Conservation (phyloP, 2,329 filamentous ascomycete genomes). For the Alternaria novae-zelandiae region DNA sequence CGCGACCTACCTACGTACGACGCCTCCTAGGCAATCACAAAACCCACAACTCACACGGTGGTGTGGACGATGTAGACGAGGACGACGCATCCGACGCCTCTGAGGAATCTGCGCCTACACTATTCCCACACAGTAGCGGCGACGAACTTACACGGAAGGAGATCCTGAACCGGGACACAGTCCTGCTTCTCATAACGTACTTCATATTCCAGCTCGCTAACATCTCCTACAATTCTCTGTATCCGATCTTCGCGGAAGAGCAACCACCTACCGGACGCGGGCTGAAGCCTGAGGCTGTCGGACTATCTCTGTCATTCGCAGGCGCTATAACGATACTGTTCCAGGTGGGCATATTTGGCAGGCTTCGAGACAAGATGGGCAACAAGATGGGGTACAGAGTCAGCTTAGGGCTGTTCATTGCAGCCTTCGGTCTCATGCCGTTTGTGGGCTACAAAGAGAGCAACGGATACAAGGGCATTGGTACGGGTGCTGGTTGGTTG, state of each 20-base stretch:
- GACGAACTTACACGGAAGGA: slow-evolving; percentile 60
- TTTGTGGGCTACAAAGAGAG: slow-evolving; percentile 81
- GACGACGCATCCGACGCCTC: slow-evolving; percentile 51
- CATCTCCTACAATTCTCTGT: slow-evolving; percentile 93
- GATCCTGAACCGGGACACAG: slow-evolving; percentile 79
- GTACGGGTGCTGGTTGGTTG: slow-evolving; percentile 71
- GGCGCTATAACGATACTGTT: slow-evolving; percentile 87
- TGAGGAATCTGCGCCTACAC: slow-evolving; percentile 39
- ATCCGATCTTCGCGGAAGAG: slow-evolving; percentile 87
- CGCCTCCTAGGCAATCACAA: slow-evolving; percentile 39
- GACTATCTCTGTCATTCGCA: slow-evolving; percentile 82
- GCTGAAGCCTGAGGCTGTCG: slow-evolving; percentile 80
- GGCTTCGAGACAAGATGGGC: slow-evolving; percentile 77
- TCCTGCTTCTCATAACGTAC: slow-evolving; percentile 83
- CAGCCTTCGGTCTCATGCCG: slow-evolving; percentile 87
- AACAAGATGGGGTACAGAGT: slow-evolving; percentile 85
- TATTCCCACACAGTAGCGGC: slow-evolving; percentile 52
- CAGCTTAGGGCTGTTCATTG: slow-evolving; percentile 77
- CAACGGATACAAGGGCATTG: slow-evolving; percentile 55
- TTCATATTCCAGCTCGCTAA: slow-evolving; percentile 93
- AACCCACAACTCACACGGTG: slow-evolving; percentile 36
- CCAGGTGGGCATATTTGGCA: slow-evolving; percentile 84
- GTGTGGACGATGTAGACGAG: slow-evolving; percentile 52
- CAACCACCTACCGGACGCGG: slow-evolving; percentile 76
- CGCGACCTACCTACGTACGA: slow-evolving; percentile 65